Base-by-base conservation (phyloP, 495 filamentous ascomycete species). In the Neurospora sp. region DNA sequence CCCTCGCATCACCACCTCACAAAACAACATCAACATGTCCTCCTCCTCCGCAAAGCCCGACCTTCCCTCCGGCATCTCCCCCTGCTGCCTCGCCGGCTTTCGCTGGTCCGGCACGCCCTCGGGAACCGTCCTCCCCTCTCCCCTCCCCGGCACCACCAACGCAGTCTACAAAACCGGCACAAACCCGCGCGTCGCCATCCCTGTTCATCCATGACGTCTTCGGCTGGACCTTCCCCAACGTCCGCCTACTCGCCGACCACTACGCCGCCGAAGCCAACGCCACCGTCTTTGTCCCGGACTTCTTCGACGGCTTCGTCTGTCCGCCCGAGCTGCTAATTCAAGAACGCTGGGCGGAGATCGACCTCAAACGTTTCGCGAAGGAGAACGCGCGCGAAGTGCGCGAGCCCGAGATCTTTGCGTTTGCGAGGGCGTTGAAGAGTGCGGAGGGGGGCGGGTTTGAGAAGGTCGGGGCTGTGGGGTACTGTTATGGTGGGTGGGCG, bases 401-500 rank as follows among this genome's bases (percentile, higher is more conserved):
- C 48, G 83, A 85, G 69, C 84, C 86, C 0, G 86, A 89, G 76
- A 87, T 90, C 48, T 76, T 87, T 68, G 83, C 75, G 0, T 86
- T 79, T 45, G 87, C 88, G 1, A 75, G 78, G 72, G 79, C 79
- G 0, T 79, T 91, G 22, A 82, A 83, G 6, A 40, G 40, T 7
- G 70, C 81, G 38, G 53, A 65, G 5, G 27, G 53, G 53, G 53
- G 27, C 10, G 53, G 53, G 14, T 81, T 84, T 76, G 78, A 78
- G 42, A 82, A 79, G 45, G 73, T 89, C 41, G 88, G 82, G 8
- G 88, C 87, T 2, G 78, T 90, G 22, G 89, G 89, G 4, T 90
- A 84, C 77, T 91, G 89, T 81, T 90, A 82, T 69, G 88, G 89
- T 69, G 88, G 87, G 1, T 90, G 87, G 88, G 87, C 83, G 0